Evolutionary conservation across 768 basidiomycete species (phyloP).

Genomic region (Suillus discolor): DNA sequence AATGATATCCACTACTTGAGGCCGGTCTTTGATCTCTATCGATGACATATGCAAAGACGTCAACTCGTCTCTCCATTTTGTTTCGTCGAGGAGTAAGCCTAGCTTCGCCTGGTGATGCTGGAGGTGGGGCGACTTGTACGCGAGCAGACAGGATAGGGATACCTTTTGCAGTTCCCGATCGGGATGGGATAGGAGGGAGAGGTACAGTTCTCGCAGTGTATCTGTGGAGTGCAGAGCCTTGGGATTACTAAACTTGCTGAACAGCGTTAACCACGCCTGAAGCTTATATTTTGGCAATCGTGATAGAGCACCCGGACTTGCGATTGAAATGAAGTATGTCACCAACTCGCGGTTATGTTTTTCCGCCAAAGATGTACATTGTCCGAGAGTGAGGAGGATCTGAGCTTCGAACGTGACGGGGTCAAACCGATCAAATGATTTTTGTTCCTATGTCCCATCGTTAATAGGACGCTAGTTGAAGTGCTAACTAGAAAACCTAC

Average conservation of each 20-base stretch:
- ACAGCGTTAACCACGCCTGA: slow-evolving; percentile 76
- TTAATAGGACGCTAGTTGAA: neutral
- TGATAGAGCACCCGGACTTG: slow-evolving; percentile 38
- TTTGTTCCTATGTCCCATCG: slow-evolving; percentile 37
- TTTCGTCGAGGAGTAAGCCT: slow-evolving; percentile 75
- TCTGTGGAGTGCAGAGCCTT: slow-evolving; percentile 78
- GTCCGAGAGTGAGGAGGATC: slow-evolving; percentile 69
- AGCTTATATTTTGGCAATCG: slow-evolving; percentile 65
- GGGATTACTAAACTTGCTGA: slow-evolving; percentile 92
- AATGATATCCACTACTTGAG: slow-evolving; percentile 66
- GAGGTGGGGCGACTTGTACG: slow-evolving; percentile 73
- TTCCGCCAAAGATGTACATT: slow-evolving; percentile 73
- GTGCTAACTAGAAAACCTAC: slow-evolving; percentile 26
- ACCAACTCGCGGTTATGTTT: slow-evolving; percentile 87
- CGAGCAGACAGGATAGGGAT: slow-evolving; percentile 77
- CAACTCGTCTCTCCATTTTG: slow-evolving; percentile 88
- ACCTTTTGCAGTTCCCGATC: slow-evolving; percentile 76
- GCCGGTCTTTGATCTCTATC: slow-evolving; percentile 56
- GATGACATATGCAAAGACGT: slow-evolving; percentile 68
- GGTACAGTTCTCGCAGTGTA: slow-evolving; percentile 66
- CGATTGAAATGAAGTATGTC: slow-evolving; percentile 73
- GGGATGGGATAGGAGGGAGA: slow-evolving; percentile 79
- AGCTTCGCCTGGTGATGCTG: slow-evolving; percentile 62
- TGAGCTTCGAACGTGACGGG: slow-evolving; percentile 77
- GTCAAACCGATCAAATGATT: slow-evolving; percentile 64